Evolutionary conservation across 768 basidiomycete species (phyloP).

Genomic region (Daedaleopsis nitida): DNA sequence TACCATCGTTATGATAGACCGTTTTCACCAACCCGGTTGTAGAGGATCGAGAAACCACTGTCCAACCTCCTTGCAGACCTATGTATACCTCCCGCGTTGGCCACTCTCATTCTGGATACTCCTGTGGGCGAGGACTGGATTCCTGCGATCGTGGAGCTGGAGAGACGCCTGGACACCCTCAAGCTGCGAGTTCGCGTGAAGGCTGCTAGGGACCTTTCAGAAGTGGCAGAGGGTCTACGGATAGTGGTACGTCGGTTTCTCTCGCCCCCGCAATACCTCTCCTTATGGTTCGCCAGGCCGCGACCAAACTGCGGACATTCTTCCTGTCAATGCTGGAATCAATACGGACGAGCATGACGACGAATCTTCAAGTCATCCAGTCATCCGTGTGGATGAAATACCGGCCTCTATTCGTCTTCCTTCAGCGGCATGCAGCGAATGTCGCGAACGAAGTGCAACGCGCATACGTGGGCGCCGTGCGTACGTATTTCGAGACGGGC

Average conservation of each 20-base stretch:
- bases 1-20: not conserved
- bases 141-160: constrained; percentile 76
- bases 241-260: constrained; percentile 60
- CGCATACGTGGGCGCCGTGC: constrained; percentile 79
- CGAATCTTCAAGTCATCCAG: constrained; percentile 93
- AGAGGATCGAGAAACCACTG: constrained; percentile 91
- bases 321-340: constrained; percentile 84
- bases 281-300: constrained; percentile 53
- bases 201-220: constrained; percentile 79
- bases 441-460: constrained; percentile 89
- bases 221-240: constrained; percentile 84
- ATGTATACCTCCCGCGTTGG: constrained; percentile 78
- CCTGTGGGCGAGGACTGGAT: constrained; percentile 91
- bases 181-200: constrained; percentile 80
- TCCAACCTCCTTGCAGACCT: constrained; percentile 80
- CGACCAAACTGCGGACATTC: constrained; percentile 85
- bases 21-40: constrained; percentile 1
- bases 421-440: constrained; percentile 77
- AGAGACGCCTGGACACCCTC: constrained; percentile 67
- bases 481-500: constrained; percentile 94
- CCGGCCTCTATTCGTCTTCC: constrained; percentile 76
- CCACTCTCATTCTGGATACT: constrained; percentile 79
- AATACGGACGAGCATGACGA: constrained; percentile 79
- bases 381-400: constrained; percentile 86
- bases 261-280: not conserved